Conservation (phyloP, 1,139 yeast genomes). For the Arxiozyma telluris region DNA sequence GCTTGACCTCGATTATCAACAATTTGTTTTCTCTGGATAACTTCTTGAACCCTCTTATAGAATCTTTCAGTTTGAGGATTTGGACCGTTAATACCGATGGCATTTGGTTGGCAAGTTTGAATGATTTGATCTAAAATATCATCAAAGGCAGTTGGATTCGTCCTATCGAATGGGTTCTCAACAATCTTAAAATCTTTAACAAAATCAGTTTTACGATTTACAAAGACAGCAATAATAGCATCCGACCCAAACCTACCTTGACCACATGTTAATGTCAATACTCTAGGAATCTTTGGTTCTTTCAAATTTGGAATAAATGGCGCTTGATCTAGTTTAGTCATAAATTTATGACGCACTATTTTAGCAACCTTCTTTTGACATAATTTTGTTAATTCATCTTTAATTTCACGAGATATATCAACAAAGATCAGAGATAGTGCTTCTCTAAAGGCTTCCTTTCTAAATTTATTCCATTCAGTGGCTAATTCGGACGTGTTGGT, state of each 20-base stretch:
- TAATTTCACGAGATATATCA: slow-evolving; percentile 63
- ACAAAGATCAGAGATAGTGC: slow-evolving; percentile 65
- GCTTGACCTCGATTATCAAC: slow-evolving; percentile 39
- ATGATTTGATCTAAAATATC: slow-evolving; percentile 51
- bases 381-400: slow-evolving; percentile 71
- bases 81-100: slow-evolving; percentile 81
- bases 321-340: slow-evolving; percentile 77
- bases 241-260: slow-evolving; percentile 72
- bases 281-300: slow-evolving; percentile 79
- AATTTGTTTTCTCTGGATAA: slow-evolving; percentile 51
- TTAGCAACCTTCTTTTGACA: slow-evolving; percentile 65
- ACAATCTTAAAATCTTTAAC: slow-evolving; percentile 72
- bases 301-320: slow-evolving; percentile 78
- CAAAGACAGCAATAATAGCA: slow-evolving; percentile 74
- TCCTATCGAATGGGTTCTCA: slow-evolving; percentile 46
- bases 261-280: slow-evolving; percentile 76
- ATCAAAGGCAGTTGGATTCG: slow-evolving; percentile 44
- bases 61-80: slow-evolving; percentile 64
- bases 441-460: slow-evolving; percentile 55
- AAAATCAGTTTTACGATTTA: slow-evolving; percentile 75
- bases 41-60: slow-evolving; percentile 47
- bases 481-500: slow-evolving; percentile 81
- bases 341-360: slow-evolving; percentile 61
- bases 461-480: slow-evolving; percentile 70
- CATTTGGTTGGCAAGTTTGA: slow-evolving; percentile 61